Conservation (phyloP, 768 basidiomycete species). For the Auriscalpium microsporum region DNA sequence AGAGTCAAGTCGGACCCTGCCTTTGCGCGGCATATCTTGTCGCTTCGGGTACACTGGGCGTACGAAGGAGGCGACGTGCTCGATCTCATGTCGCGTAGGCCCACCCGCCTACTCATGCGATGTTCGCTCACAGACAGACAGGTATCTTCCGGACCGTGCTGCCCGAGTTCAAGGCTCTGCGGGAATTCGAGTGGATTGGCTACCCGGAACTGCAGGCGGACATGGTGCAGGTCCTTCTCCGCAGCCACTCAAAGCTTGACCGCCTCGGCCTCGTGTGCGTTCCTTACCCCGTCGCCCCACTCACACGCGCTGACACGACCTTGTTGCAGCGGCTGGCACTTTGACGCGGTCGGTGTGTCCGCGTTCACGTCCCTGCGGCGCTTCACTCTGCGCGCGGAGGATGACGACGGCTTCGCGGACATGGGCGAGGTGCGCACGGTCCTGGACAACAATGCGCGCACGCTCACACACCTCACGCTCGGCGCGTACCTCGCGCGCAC, state of each 20-base stretch:
- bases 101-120: background rate
- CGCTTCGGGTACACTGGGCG: conserved; percentile 57
- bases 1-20: conserved; percentile 51
- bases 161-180: conserved; percentile 51
- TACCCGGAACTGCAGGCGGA: conserved; percentile 65
- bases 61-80: conserved; percentile 64
- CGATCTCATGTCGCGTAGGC: conserved; percentile 48
- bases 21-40: conserved; percentile 53
- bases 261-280: conserved; percentile 52
- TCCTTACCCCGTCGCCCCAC: background rate
- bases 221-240: conserved; percentile 50
- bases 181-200: conserved; percentile 71
- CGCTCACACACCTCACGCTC: conserved; percentile 53
- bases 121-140: conserved; percentile 13
- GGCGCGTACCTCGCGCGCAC: conserved; percentile 59
- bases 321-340: conserved; percentile 53
- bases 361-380: conserved; percentile 50
- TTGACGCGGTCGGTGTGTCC: conserved; percentile 63
- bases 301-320: background rate
- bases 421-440: conserved; percentile 61
- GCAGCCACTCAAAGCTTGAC: conserved; percentile 44
- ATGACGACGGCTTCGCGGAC: conserved; percentile 63
- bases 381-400: conserved; percentile 62
- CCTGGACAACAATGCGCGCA: conserved; percentile 49
- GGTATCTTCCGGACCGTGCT: conserved; percentile 56